A percentile compares a stretch with the other conserved stretches of the same genome.
Conservation (phyloP, 108 stramenopile genomes). For the Stephanodiscus triporus region DNA sequence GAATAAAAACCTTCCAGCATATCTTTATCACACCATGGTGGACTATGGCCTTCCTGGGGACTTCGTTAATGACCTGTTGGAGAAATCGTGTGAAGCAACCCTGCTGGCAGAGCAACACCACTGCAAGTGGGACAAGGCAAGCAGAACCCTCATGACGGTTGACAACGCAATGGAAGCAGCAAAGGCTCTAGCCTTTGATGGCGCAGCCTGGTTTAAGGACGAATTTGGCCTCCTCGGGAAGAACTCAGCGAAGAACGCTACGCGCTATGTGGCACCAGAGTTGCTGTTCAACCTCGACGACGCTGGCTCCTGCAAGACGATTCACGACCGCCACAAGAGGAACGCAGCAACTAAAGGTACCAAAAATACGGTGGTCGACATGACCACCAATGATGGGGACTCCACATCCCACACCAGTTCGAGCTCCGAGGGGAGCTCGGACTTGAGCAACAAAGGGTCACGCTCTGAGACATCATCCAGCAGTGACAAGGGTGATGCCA, state of each 20-base stretch:
- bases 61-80: neutral
- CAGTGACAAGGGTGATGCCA: neutral
- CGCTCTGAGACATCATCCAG: neutral
- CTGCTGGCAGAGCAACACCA: neutral
- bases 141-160: neutral
- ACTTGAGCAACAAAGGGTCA: neutral
- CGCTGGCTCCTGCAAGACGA: too few species aligned
- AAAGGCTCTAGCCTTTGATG: neutral
- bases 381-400: neutral
- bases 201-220: constrained; percentile 1
- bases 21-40: neutral
- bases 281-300: neutral
- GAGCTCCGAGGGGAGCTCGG: too few species aligned
- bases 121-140: too few species aligned
- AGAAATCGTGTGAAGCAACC: neutral
- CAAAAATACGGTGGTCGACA: too few species aligned
- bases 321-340: neutral
- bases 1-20: too few species aligned
- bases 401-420: neutral
- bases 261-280: neutral
- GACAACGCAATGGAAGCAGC: neutral
- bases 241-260: neutral
- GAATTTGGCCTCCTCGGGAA: too few species aligned
- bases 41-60: neutral
- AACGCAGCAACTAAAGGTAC: too few species aligned